Base-by-base conservation (phyloP, 2,329 filamentous ascomycete genomes). In the Penicillium sp. region DNA sequence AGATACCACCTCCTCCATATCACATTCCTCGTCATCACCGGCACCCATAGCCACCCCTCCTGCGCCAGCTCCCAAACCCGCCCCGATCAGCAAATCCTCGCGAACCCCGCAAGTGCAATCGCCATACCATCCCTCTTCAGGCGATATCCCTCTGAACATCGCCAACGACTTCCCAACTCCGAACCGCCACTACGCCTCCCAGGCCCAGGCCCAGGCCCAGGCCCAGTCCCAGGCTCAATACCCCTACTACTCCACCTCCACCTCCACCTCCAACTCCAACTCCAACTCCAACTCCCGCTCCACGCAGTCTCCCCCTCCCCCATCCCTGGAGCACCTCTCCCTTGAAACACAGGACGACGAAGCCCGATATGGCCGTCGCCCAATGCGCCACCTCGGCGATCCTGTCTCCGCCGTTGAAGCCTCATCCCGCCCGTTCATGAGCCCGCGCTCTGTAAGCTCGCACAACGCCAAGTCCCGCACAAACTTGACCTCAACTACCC, bases 91-190 rank as follows among this genome's bases (percentile, higher is more conserved):
- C 61, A 73, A 70, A 58, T 68, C 73, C 40, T 53, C 59, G 15
- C 61, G 65, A 38, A 53, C 63, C 19, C 64, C 63, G 47, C 33
- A 40, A 38, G 33, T 61, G 22, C 61, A 55, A 44, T 65, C 63
- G 58, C 59, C 67, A 12, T 67, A 61, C 47, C 61, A 68, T 53
- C 61, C 70, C 24, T 44, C 67, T 17, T 68, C 89, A 58, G 89
- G 88, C 61, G 88, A 92, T 69, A 91, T 92, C 62, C 88, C 88
- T 42, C 87, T 91, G 63, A 78, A 79, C 62, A 72, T 76, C 30
- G 73, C 73, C 56, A 75, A 75, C 54, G 76, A 78, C 42, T 58
- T 58, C 53, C 74, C 72, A 69, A 69, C 68, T 65, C 71, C 57
- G 69, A 68, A 62, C 59, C 57, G 62, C 51, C 61, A 67, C 42